Conservation (phyloP, 1,284 basidiomycete genomes). For the Kalmanozyma brasiliensis region DNA sequence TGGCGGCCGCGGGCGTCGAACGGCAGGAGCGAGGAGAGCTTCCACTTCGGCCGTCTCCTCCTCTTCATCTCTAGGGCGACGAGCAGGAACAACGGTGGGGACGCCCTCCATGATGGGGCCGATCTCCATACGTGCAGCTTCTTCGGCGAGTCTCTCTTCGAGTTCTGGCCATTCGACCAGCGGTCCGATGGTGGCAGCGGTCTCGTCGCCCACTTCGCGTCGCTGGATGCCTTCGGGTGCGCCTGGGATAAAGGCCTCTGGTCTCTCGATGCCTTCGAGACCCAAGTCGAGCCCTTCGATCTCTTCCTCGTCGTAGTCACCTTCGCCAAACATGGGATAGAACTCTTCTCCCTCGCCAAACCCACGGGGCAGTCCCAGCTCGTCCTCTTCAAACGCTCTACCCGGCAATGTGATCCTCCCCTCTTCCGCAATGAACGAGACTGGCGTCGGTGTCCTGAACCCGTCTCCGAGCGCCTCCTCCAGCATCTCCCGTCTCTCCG, state of each 20-base stretch:
- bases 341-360: conserved; percentile 26
- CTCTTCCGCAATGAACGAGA: conserved; percentile 26
- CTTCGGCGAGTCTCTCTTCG: conserved; percentile 29
- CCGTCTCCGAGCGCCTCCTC: conserved; percentile 11
- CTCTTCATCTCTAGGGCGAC: conserved; percentile 20
- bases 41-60: conserved; percentile 21
- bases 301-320: conserved; percentile 25
- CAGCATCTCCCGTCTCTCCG: not conserved
- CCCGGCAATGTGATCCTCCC: conserved; percentile 36
- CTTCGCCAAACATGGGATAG: conserved; percentile 4
- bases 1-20: conserved; percentile 11
- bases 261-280: conserved; percentile 22
- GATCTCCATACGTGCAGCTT: conserved; percentile 30
- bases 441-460: conserved; percentile 30
- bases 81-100: conserved; percentile 22
- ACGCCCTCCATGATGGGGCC: conserved; percentile 25
- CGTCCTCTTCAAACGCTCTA: conserved; percentile 36
- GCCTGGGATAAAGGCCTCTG: conserved; percentile 10
- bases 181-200: conserved; percentile 4
- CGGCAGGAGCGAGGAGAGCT: conserved; percentile 6
- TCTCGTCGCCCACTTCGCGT: conserved; percentile 17
- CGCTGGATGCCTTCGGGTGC: conserved; percentile 15
- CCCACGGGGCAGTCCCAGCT: conserved; percentile 24
- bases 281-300: conserved; percentile 40
- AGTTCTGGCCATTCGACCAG: conserved; percentile 40